These are phyloP conservation scores for Boletus barrowsii DNA, from an alignment of 768 basidiomycete genomes.

Conservation along the genomic window DNA sequence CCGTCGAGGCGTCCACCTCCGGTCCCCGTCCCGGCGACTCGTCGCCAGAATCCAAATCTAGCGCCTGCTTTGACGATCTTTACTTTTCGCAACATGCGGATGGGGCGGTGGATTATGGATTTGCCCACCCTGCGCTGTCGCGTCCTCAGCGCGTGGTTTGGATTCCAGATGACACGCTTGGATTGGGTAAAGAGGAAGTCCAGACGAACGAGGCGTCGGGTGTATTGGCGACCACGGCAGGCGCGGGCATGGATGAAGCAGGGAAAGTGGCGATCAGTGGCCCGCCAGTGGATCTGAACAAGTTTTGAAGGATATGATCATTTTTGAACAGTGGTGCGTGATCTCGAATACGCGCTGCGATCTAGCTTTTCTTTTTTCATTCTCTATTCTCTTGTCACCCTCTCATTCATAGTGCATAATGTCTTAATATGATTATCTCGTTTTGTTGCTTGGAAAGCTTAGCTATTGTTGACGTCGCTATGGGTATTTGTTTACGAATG, in stretches of 20 bases:
- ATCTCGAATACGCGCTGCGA: not conserved
- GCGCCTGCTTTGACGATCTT: slow-evolving; percentile 14
- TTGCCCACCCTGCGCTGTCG: slow-evolving; percentile 82
- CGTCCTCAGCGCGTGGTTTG: slow-evolving; percentile 77
- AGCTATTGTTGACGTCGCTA: not conserved
- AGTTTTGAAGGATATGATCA: slow-evolving; percentile 21
- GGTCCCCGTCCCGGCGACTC: slow-evolving; percentile 7
- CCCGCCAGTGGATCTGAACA: slow-evolving; percentile 26
- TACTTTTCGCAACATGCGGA: slow-evolving; percentile 26
- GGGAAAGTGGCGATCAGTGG: slow-evolving; percentile 45
- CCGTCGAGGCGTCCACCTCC: slow-evolving; percentile 4
- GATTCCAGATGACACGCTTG: slow-evolving; percentile 67
- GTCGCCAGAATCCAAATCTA: slow-evolving; percentile 2
- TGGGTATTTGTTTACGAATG: too few relatives aligned
- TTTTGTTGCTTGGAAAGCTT: too few relatives aligned
- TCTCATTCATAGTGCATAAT: not conserved
- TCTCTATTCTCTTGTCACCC: not conserved
- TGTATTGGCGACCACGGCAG: slow-evolving; percentile 46
- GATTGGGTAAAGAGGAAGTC: slow-evolving; percentile 60
- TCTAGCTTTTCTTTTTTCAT: not conserved
- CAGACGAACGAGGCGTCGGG: slow-evolving; percentile 49
- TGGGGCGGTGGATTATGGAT: slow-evolving; percentile 53
- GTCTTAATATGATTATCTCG: not conserved
- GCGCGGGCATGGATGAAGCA: slow-evolving; percentile 58
- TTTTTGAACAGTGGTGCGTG: not conserved